A percentile compares a stretch with the other conserved stretches of the same genome.
Conservation (phyloP, 2,329 filamentous ascomycete genomes). For the Domatiomyces globalis region DNA sequence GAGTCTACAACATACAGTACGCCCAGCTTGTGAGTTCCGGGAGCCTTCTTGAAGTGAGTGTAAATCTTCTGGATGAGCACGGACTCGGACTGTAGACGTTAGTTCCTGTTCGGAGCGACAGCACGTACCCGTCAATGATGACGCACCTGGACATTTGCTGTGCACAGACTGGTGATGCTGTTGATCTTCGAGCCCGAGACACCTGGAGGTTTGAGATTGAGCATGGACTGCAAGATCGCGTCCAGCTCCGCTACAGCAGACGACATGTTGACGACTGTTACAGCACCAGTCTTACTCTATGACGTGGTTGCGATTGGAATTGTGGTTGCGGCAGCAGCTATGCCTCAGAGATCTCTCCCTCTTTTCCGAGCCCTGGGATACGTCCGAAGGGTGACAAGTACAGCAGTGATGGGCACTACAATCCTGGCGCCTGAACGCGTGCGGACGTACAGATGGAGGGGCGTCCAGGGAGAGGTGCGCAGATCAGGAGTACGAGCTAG, state of each 20-base stretch:
- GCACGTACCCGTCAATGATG: conserved; percentile 1
- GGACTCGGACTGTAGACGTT: conserved; percentile 61
- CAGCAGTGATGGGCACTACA: conserved; percentile 1
- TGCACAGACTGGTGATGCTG: conserved; percentile 73
- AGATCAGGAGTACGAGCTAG: neutral
- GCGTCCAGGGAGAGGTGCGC: neutral
- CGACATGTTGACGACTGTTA: conserved; percentile 42
- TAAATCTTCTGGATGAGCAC: conserved; percentile 91
- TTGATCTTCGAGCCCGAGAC: conserved; percentile 87
- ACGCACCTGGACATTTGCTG: conserved; percentile 78
- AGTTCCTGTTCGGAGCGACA: conserved; percentile 17
- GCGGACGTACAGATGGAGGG: neutral
- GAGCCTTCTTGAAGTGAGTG: conserved; percentile 92
- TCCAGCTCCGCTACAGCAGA: conserved; percentile 85
- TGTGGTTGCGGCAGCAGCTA: neutral
- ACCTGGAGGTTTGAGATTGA: conserved; percentile 78
- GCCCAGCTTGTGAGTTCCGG: conserved; percentile 90
- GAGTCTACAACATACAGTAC: conserved; percentile 99
- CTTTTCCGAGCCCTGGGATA: neutral
- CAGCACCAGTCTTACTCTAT: neutral
- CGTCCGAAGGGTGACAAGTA: neutral
- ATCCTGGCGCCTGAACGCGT: neutral
- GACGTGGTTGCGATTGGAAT: neutral
- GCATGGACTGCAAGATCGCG: conserved; percentile 78
- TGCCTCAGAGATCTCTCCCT: neutral